Evolutionary conservation across 2,329 filamentous ascomycete genomes (phyloP).

Genomic region (Keithomyces neogunnii): DNA sequence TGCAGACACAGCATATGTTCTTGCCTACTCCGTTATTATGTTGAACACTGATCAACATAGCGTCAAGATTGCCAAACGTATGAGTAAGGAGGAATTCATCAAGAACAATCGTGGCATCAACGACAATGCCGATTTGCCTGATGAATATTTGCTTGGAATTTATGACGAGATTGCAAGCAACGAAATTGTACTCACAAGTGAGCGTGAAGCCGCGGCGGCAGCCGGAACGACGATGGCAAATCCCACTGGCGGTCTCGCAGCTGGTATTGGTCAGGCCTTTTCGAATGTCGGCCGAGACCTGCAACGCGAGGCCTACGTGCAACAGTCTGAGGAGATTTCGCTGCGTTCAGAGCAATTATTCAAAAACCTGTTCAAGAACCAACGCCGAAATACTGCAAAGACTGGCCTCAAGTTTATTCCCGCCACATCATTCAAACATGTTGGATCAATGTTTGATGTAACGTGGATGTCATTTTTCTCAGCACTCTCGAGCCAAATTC

Average conservation of each 20-base stretch:
- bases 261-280: slow-evolving; percentile 78
- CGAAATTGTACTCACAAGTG: slow-evolving; percentile 90
- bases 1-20: slow-evolving; percentile 92
- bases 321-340: slow-evolving; percentile 89
- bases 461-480: slow-evolving; percentile 99
- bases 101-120: slow-evolving; percentile 99
- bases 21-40: slow-evolving; percentile 94
- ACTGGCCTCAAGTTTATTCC: slow-evolving; percentile 71
- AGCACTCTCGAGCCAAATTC: slow-evolving; percentile 84
- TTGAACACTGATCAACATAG: slow-evolving; percentile 96
- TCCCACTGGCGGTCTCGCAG: slow-evolving; percentile 59
- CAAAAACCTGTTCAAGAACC: slow-evolving; percentile 84
- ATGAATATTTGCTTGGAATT: slow-evolving; percentile 82
- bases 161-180: slow-evolving; percentile 87
- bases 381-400: slow-evolving; percentile 70
- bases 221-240: slow-evolving; percentile 54
- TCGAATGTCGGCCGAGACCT: slow-evolving; percentile 88
- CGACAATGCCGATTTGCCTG: slow-evolving; percentile 84
- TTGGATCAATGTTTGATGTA: slow-evolving; percentile 97
- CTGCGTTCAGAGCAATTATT: slow-evolving; percentile 72
- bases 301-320: slow-evolving; percentile 85
- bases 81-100: slow-evolving; percentile 97
- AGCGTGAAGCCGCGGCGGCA: slow-evolving; percentile 81
- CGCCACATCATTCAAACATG: slow-evolving; percentile 87
- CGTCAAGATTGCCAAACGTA: slow-evolving; percentile 70